Evolutionary conservation across 202 grass and related monocot genomes (phyloP).

Genomic region (Hordeum pubiflorum): DNA sequence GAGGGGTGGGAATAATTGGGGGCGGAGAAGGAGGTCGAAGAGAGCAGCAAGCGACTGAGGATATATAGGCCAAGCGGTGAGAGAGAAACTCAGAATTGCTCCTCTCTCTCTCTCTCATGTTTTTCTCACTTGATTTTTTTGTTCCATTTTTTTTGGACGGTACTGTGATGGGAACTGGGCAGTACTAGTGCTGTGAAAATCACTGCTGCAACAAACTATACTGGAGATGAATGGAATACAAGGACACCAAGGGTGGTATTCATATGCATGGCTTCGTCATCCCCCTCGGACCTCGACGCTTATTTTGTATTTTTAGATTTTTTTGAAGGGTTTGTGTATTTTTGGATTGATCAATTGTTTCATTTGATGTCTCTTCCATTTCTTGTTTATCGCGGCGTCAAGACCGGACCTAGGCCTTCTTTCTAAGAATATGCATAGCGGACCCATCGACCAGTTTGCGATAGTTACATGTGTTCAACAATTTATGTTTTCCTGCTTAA

Average conservation of each 20-base stretch:
- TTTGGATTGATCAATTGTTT: no score
- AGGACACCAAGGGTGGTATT: not conserved
- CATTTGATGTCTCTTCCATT: no score
- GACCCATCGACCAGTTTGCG: not conserved
- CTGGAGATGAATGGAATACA: not conserved
- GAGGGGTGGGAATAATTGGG: not conserved
- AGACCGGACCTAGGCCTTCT: no score
- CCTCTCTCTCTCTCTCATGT: not conserved
- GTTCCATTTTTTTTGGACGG: not conserved
- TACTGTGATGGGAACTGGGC: not conserved
- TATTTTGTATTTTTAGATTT: no score
- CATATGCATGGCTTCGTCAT: not conserved
- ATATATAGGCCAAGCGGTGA: conserved; percentile 23
- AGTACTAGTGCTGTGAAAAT: not conserved
- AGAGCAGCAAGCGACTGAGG: not conserved
- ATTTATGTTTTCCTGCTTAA: not conserved
- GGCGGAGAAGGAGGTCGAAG: not conserved
- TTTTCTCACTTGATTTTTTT: not conserved
- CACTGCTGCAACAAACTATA: not conserved
- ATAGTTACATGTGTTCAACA: not conserved
- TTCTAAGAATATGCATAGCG: no score
- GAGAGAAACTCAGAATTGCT: not conserved
- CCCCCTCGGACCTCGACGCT: no score
- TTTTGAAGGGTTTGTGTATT: no score
- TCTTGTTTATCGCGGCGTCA: no score